Base-by-base conservation (phyloP, 1,284 basidiomycete genomes). In the Exobasidium rhododendri region DNA sequence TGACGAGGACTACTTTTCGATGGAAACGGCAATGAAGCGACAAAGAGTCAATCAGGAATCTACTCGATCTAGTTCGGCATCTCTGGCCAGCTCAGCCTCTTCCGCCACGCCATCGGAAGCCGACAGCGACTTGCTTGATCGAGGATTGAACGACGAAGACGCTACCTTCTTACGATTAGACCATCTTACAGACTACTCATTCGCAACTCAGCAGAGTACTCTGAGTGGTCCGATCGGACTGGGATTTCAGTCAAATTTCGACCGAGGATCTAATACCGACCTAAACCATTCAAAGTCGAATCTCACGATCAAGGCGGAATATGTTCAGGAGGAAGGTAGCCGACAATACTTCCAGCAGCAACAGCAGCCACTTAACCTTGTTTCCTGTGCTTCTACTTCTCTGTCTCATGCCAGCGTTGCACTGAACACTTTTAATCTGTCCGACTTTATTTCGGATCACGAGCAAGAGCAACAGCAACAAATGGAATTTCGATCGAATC, bases 371-470 rank as follows among this genome's bases (percentile, higher is more conserved):
- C 28, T 47, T 55, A 32, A 45, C 26, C 22, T 51, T 62, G 14
- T 65, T 63, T n/a, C n/a, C n/a, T n/a, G n/a, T n/a, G 46, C 62
- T 66, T 49, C 43, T 50, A 32, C 52, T 22, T 11, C 22, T 35
- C 20, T 14, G 4, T 13, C 20, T 24, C 14, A 31, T 22, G 30
- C n/a, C 28, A 43, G 63, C n/a, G 61, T 61, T 45, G 62, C 65
- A 40, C 59, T 66, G 49, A 64, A 52, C 64, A 64, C 58, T 35
- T 73, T 74, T 45, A 68, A 65, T 63, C 65, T 74, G 58, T 59
- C 66, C 56, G 73, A 74, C 1, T 74, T 74, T 59, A 73, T 74
- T 61, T 61, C 60, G n/a, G 66, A 73, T 40, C 67, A 46, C 26
- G 58, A 44, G 30, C 46, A 55, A 10, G 32, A 62, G 26, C 44